Base-by-base conservation (phyloP, 768 basidiomycete genomes). In the Tricholoma furcatifolium region DNA sequence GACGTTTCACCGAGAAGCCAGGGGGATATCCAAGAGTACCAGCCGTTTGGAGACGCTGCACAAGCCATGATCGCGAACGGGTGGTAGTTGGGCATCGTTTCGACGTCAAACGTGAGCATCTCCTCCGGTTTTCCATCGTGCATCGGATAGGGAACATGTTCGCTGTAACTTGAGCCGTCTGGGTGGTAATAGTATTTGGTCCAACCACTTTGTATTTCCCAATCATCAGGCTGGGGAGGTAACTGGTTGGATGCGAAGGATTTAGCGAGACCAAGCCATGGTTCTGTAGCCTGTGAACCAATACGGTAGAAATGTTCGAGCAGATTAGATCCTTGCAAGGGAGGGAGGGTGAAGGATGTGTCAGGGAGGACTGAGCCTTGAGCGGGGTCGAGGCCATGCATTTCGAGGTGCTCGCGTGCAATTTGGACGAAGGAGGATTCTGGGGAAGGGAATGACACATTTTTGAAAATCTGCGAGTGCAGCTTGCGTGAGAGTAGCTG, bases 1-100 rank as follows among this genome's bases (percentile, higher is more conserved):
- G 70, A 65, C 17, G 82, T 72, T 45, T 85, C 74, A 12, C 80
- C 81, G 4, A 94, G 76, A 9, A 97, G 69, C 93, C 93, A 96
- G 0, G 97, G 97, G 0, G 91, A 94, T 56, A 97, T 83, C 95
- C 97, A 99, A 3, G 83, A 82, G 64, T 98, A 99, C 96, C 97
- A 98, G 1, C 84, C 87, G 44, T 83, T 84, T 20, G 79, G 75
- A 4, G 93, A 86, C 1, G 82, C 90, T 3, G 95, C 95, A 54
- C 85, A 87, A 1, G 97, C 95, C 76, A 98, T 87, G 64, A 98
- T 74, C 11, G 96, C 81, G 64, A 83, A 93, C 2, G 85, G 85
- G 44, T 89, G 81, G 63, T 91, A 82, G 23, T 82, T 81, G 1
- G 91, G 91, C 78, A 98, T 80, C 0, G 91, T 93, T 70, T 99